These are phyloP conservation scores for Puccinia brachypodii DNA, from an alignment of 1,284 basidiomycete species.

Conservation along the genomic window DNA sequence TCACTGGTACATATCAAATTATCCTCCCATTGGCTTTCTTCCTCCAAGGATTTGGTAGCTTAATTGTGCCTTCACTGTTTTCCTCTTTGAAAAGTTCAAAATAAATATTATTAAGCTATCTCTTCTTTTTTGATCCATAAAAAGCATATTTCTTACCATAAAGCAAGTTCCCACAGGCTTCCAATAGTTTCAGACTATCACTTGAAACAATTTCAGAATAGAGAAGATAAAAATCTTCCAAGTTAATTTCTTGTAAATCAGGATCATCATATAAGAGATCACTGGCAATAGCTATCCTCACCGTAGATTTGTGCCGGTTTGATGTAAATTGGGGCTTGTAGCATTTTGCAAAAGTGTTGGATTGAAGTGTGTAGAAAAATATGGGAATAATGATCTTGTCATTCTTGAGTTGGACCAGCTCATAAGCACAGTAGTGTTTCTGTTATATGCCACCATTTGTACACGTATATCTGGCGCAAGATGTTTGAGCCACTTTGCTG, in stretches of 20 bases:
- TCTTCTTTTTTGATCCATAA: too few relatives aligned
- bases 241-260: background rate
- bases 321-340: background rate
- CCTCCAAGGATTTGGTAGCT: constrained; percentile 3
- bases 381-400: background rate
- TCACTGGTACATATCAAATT: background rate
- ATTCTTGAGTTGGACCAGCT: background rate
- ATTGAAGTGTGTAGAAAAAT: background rate
- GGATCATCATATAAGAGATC: background rate
- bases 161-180: background rate
- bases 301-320: background rate
- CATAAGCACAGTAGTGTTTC: background rate
- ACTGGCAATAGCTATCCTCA: background rate
- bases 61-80: background rate
- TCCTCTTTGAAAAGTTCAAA: background rate
- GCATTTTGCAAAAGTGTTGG: background rate
- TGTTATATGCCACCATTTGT: background rate
- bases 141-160: background rate
- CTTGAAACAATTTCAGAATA: background rate
- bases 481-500: background rate
- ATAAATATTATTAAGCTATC: background rate
- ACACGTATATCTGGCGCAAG: background rate
- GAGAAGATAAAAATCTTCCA: background rate
- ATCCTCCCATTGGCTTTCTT: background rate
- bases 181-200: background rate